These are phyloP conservation scores for Piper betle DNA, from an alignment of 164 flowering plant species.

Conservation along the genomic window DNA sequence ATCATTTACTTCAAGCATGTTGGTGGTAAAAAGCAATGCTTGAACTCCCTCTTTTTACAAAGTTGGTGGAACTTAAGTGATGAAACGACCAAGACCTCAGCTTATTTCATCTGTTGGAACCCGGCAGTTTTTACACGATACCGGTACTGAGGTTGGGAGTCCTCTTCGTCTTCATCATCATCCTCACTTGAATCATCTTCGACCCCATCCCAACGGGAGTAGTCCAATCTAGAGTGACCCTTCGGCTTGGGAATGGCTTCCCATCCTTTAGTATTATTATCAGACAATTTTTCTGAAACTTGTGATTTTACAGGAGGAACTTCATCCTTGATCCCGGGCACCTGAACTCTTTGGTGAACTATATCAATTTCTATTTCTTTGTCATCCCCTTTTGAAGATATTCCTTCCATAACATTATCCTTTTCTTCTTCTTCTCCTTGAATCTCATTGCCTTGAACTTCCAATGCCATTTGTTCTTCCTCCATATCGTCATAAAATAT, in stretches of 20 bases:
- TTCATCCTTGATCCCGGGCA: slow-evolving; percentile 4
- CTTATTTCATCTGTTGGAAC: slow-evolving; percentile 56
- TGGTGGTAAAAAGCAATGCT: too few relatives aligned
- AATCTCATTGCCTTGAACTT: slow-evolving; percentile 13
- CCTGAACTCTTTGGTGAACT: slow-evolving; percentile 9
- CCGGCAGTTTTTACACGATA: slow-evolving; percentile 82
- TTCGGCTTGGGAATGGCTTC: slow-evolving; percentile 81
- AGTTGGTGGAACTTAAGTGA: too few relatives aligned
- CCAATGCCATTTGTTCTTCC: slow-evolving; percentile 2
- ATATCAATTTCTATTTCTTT: slow-evolving; percentile 6
- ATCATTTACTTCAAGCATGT: too few relatives aligned
- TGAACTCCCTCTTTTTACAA: too few relatives aligned
- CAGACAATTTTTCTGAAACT: slow-evolving; percentile 14
- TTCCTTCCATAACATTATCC: background rate
- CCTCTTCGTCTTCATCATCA: background rate
- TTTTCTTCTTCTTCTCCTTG: slow-evolving; percentile 4
- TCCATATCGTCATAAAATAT: slow-evolving; percentile 7
- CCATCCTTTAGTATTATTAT: slow-evolving; percentile 43
- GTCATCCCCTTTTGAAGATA: background rate
- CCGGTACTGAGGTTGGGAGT: slow-evolving; percentile 7
- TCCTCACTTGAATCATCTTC: background rate
- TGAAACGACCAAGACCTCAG: too few relatives aligned
- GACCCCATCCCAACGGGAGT: slow-evolving; percentile 1
- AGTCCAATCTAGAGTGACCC: slow-evolving; percentile 32
- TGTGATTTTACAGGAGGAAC: slow-evolving; percentile 11